Conservation (phyloP, 352 stramenopile species). For the Thalassiosira pacifica region DNA sequence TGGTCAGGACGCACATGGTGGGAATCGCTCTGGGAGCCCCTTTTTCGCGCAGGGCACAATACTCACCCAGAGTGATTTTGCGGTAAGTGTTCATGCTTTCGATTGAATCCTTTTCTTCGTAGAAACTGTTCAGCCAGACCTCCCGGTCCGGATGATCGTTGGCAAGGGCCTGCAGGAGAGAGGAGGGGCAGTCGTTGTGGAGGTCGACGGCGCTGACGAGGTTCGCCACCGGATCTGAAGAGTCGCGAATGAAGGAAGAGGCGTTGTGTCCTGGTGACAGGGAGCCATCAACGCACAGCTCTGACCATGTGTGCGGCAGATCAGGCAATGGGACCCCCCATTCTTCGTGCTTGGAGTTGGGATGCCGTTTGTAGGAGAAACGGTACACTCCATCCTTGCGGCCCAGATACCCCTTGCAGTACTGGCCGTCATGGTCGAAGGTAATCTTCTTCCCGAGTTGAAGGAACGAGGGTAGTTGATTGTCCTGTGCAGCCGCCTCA, state of each 20-base stretch:
- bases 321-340: conserved; percentile 21
- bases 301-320: neutral
- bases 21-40: conserved; percentile 18
- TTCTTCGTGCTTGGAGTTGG: conserved; percentile 20
- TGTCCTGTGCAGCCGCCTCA: too few species aligned
- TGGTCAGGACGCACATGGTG: conserved; percentile 40
- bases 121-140: neutral
- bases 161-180: conserved; percentile 13
- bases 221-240: neutral
- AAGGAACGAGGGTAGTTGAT: conserved; percentile 5
- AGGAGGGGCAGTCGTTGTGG: neutral
- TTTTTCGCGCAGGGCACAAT: neutral
- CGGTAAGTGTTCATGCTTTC: neutral
- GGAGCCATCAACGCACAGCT: conserved; percentile 1
- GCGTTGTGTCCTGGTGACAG: conserved; percentile 2
- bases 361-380: neutral
- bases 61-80: neutral
- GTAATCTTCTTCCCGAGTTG: neutral
- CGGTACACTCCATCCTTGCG: neutral
- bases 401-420: neutral
- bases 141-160: neutral
- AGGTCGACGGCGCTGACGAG: conserved; percentile 8
- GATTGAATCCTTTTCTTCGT: conserved; percentile 28
- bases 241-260: neutral
- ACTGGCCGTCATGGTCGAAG: conserved; percentile 1